Evolutionary conservation across 768 basidiomycete species (phyloP), one percentile per base, ranked within the genome.

Genomic region (Gelatoporia subvermispora): DNA sequence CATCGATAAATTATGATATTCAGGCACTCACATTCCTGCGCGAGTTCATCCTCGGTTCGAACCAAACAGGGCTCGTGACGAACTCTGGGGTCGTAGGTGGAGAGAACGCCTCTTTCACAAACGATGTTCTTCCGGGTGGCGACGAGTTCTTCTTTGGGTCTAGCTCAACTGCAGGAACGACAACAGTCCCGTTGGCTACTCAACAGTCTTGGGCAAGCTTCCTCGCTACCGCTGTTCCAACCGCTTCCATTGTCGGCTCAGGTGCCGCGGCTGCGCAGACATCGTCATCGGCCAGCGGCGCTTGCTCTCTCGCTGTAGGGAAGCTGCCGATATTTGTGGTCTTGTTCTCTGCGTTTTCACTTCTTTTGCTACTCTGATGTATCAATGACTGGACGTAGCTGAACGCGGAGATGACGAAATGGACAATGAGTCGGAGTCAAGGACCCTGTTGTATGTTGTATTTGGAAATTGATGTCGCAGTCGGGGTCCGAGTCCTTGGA

Each of bases 21-120:
- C 54, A 87, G 85, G 83, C 80, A 4, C 72, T 77, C 60, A 76
- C 75, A 16, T 79, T 88, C 62, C 61, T 74, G 16, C 77, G 81
- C 18, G 82, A 88, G 50, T 88, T 87, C 53, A 68, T 88, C 36
- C 68, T 88, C 34, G 85, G 86, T 2, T 64, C 62, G 42, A 84
- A 84, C 61, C 48, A 67, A 41, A 80, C 78, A 2, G 86, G 85
- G 0, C 71, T 77, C 2, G 79, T 86, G 25, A 66, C 63, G n/a
- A 59, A 48, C 59, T 25, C 37, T 22, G 43, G 61, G 3, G 74
- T 79, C 40, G 54, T 76, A 17, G 77, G 76, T 8, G 85, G 83
- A 8, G 78, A 79, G 57, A 65, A 74, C 58, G 36, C 72, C 3
- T 65, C 71, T 3, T 63, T 84, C 1, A 70, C 69, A 9, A 65